These are phyloP conservation scores for Plasmodium vivax DNA, from an alignment of 169 alveolate genomes.

Conservation along the genomic window DNA sequence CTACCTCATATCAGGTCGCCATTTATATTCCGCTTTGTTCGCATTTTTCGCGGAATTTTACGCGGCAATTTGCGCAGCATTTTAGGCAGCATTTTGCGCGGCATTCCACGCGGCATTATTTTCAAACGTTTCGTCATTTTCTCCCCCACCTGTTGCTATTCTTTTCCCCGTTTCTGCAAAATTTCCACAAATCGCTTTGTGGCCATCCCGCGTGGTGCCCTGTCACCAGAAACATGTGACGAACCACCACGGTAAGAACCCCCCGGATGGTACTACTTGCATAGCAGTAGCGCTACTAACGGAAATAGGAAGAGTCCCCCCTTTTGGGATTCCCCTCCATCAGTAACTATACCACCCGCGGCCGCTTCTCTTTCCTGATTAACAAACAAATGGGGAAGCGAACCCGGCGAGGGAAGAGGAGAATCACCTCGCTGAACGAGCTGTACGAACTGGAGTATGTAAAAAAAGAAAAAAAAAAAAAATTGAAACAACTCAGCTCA, in stretches of 20 bases:
- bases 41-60: too few relatives aligned
- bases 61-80: too few relatives aligned
- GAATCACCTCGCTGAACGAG: slow-evolving; percentile 45
- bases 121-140: background rate
- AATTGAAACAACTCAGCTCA: slow-evolving; percentile 38
- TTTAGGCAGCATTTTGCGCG: too few relatives aligned
- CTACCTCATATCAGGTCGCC: background rate
- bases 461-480: slow-evolving; percentile 64
- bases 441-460: slow-evolving; percentile 76
- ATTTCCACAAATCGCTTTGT: background rate
- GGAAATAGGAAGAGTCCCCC: background rate
- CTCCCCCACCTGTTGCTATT: background rate
- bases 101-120: background rate
- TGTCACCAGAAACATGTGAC: background rate
- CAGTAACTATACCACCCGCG: background rate
- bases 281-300: background rate
- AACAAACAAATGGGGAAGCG: background rate
- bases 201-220: background rate
- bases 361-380: background rate
- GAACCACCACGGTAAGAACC: background rate
- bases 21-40: background rate
- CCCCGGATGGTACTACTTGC: background rate
- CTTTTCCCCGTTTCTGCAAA: background rate
- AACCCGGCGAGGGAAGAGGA: background rate
- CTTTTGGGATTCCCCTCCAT: background rate